Base-by-base conservation (phyloP, 2,329 filamentous ascomycete genomes). In the Ophiostoma fasciatum region DNA sequence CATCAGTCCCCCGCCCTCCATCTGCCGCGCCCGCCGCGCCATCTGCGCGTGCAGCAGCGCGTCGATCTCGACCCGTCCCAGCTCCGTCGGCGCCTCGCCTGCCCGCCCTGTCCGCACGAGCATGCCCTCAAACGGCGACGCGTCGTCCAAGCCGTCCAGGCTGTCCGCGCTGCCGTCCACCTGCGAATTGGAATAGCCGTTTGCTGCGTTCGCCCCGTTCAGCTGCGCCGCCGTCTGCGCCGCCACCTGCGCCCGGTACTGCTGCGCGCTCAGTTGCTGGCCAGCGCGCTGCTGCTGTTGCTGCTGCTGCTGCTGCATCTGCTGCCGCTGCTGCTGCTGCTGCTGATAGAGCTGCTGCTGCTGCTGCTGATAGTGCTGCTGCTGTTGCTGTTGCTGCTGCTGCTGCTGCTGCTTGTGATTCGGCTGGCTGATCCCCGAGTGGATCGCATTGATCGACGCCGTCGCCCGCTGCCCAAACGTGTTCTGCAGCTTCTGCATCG, bases 1-100 rank as follows among this genome's bases (percentile, higher is more conserved):
- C 78, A 87, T 83, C 39, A 87, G 59, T 7, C 82, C 74, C 30
- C 74, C 82, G 33, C 75, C 82, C 51, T 87, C 78, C 63, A 84
- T 78, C 44, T 64, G 63, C 52, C 71, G 74, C 8, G 76, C 76
- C 45, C 69, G 67, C 31, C 71, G 68, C 36, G 73, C 66, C 42
- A 87, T 74, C 46, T 78, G 73, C 35, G 68, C 63, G 45, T 81
- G 78, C 47, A 88, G 71, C 50, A 81, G 61, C 31, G 64, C 60
- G 49, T 88, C 81, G 41, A 83, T 75, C 37, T 76, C 71, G 5
- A 74, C 55, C 35, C 71, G 63, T 18, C 68, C 71, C 59, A 68
- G 67, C 57, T 65, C 70, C 21, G 58, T 59, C 32, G 64, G 59
- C 36, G 64, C 59, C 43, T 69, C 63, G 7, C 71, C 73, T 26